These are phyloP conservation scores for Boechera retrofracta DNA, from an alignment of 345 rosid genomes.

Conservation along the genomic window DNA sequence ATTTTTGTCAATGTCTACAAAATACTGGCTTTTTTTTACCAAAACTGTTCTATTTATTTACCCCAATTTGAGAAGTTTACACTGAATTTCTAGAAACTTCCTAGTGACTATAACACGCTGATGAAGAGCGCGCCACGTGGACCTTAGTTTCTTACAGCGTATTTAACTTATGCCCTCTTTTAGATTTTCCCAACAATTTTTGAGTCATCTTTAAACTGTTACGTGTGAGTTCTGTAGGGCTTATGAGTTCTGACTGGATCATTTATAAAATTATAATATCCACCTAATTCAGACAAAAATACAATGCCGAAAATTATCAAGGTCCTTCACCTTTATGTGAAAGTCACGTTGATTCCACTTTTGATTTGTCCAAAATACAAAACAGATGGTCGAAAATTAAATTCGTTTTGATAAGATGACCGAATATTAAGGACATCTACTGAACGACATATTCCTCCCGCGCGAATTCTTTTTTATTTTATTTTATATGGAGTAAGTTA, in stretches of 20 bases:
- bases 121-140: background rate
- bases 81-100: no score
- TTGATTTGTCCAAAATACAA: constrained; percentile 35
- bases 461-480: no score
- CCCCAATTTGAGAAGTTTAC: no score
- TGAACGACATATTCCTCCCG: constrained; percentile 27
- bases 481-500: background rate
- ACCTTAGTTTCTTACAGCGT: background rate
- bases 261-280: no score
- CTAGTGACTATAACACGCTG: no score
- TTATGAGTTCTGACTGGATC: background rate
- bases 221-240: background rate
- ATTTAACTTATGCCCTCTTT: background rate
- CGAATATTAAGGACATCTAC: constrained; percentile 31
- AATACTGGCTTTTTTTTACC: no score
- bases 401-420: constrained; percentile 29
- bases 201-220: background rate
- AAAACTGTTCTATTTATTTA: no score
- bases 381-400: constrained; percentile 40
- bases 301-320: no score
- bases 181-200: background rate
- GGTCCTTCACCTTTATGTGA: constrained; percentile 13
- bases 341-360: constrained; percentile 28
- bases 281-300: no score
- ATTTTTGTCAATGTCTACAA: no score